Evolutionary conservation across 768 basidiomycete species (phyloP), one percentile per base, ranked within the genome.

Genomic region (Hygrocybe coccinea): DNA sequence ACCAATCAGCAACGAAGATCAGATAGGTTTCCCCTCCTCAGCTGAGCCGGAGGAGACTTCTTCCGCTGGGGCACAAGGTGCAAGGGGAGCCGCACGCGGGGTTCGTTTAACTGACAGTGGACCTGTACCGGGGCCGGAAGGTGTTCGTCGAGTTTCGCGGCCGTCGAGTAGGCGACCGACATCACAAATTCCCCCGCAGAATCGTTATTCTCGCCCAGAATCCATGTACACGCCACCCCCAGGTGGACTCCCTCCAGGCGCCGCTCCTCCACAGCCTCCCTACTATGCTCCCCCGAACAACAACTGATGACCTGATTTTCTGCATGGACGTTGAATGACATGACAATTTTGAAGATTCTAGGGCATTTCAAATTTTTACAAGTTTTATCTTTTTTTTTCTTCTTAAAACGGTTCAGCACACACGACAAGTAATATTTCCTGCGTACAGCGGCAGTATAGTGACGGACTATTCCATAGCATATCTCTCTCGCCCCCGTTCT

Each of bases 61-160:
- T 61, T 60, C 60, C 50, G 56, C 67, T 49, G 71, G 70, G 56
- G 59, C 56, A 34, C 59, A 64, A 29, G 75, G 77, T 47, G 66
- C 69, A 19, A 77, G 76, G 59, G 74, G 33, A 54, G 63, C n/a
- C n/a, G n/a, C 49, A 41, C 81, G 89, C 10, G 91, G 94, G 21
- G 79, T 97, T 47, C 85, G 85, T 44, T 70, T 97, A 54, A 81
- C 81, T 53, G 95, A 97, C 61, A 74, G 81, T 62, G 95, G 95
- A 12, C 91, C 91, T 37, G 88, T 94, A 2, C 85, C 89, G 38
- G 80, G 81, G 35, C 80, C 84, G 8, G 85, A 88, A 15, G 86
- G 87, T 52, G 92, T 93, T 24, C 80, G 91, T 38, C 73, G 92
- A 55, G 88, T 95, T 24, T 80, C 89, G 46, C 75, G 89, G 62